Evolutionary conservation across 2,329 filamentous ascomycete species (phyloP).

Genomic region (Xylariaceae sp.): DNA sequence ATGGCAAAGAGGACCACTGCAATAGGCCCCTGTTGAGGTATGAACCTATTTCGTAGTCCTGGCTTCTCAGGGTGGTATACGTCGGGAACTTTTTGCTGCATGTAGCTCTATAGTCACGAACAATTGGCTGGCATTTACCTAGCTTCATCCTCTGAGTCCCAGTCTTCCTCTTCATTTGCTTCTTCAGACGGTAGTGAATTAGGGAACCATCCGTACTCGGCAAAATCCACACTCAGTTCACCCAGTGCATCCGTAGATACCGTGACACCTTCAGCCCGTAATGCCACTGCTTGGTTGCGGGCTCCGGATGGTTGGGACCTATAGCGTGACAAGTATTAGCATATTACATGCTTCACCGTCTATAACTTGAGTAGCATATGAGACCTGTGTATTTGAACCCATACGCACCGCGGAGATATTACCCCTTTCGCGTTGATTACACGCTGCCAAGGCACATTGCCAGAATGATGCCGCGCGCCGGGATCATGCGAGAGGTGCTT

Average conservation of each 20-base stretch:
- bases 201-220: slow-evolving; percentile 64
- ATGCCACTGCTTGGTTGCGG: slow-evolving; percentile 57
- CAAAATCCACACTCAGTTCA: slow-evolving; percentile 59
- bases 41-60: neutral
- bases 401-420: slow-evolving; percentile 77
- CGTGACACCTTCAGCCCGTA: slow-evolving; percentile 59
- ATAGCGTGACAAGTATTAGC: slow-evolving; percentile 9
- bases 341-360: neutral
- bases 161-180: slow-evolving; percentile 41
- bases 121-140: slow-evolving; percentile 8
- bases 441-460: slow-evolving; percentile 92
- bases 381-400: neutral
- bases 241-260: slow-evolving; percentile 58
- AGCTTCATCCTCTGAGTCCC: slow-evolving; percentile 5
- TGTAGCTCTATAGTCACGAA: slow-evolving; percentile 6
- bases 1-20: too few relatives aligned
- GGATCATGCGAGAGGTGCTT: slow-evolving; percentile 76
- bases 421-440: slow-evolving; percentile 87
- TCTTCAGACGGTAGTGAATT: slow-evolving; percentile 54
- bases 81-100: neutral
- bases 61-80: neutral
- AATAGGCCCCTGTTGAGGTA: neutral
- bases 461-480: slow-evolving; percentile 67
- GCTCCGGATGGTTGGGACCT: slow-evolving; percentile 59
- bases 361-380: neutral